A percentile compares a stretch with the other conserved stretches of the same genome.
Conservation (phyloP, 2,329 filamentous ascomycete genomes). For the Capronia americana region DNA sequence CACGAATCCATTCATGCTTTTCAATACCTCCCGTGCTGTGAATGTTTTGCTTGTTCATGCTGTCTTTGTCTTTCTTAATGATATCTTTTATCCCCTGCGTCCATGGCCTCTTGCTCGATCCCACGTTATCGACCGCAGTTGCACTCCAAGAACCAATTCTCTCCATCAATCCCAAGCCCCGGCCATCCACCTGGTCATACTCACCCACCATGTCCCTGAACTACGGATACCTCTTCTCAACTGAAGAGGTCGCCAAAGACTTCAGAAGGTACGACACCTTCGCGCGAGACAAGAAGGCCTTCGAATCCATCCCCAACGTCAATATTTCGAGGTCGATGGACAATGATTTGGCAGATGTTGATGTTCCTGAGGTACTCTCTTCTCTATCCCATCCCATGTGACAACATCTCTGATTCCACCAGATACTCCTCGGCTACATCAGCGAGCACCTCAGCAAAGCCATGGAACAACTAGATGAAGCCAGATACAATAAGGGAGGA, state of each 20-base stretch:
- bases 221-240: conserved; percentile 14
- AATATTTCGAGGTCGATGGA: conserved; percentile 16
- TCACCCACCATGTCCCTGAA: conserved; percentile 12
- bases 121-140: not conserved
- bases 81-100: not conserved
- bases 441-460: not conserved
- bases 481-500: not conserved
- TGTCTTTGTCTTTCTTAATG: not conserved
- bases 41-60: not conserved
- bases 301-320: conserved; percentile 17
- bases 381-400: not conserved
- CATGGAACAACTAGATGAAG: not conserved
- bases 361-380: not conserved
- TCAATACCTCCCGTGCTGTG: not conserved
- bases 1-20: not conserved
- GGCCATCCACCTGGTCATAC: not conserved
- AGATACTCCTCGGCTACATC: not conserved
- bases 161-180: not conserved
- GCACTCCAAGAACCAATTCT: not conserved
- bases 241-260: conserved; percentile 1
- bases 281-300: conserved; percentile 5
- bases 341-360: not conserved
- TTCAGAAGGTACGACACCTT: conserved; percentile 11
- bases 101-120: not conserved
- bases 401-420: not conserved